These are phyloP conservation scores for Inga leiocalycina DNA, from an alignment of 306 rosid species.

Conservation along the genomic window DNA sequence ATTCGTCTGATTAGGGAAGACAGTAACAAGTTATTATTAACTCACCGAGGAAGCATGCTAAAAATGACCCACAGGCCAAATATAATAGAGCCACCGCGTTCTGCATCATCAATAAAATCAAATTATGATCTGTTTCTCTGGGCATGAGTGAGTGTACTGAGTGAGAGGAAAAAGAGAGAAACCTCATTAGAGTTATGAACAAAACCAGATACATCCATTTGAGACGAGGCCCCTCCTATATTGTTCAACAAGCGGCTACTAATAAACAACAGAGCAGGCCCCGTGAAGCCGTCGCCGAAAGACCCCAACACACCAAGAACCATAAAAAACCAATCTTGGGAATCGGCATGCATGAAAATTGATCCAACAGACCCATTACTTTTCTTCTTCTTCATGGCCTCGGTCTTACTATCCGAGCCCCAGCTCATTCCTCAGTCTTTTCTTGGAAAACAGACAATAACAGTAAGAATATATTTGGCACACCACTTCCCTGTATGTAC, in stretches of 20 bases:
- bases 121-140: background rate
- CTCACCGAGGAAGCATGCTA: conserved; percentile 84
- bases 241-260: conserved; percentile 45
- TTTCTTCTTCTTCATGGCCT: conserved; percentile 31
- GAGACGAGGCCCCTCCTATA: conserved; percentile 36
- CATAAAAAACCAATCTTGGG: conserved; percentile 58
- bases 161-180: background rate
- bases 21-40: background rate
- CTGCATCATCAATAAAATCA: conserved; percentile 52
- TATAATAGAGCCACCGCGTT: conserved; percentile 72
- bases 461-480: conserved; percentile 11
- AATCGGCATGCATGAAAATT: conserved; percentile 83
- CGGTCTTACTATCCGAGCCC: conserved; percentile 15
- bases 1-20: background rate
- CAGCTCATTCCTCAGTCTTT: conserved; percentile 33
- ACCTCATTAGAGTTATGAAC: conserved; percentile 40
- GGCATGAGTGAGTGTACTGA: background rate
- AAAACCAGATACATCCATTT: background rate
- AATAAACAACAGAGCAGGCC: conserved; percentile 53
- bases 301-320: conserved; percentile 65
- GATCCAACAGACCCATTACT: conserved; percentile 51
- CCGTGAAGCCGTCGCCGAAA: conserved; percentile 66
- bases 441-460: conserved; percentile 26
- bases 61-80: conserved; percentile 71
- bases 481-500: background rate